phyloP scores from a whole-genome alignment of 2,329 filamentous ascomycete species.

The Calycina marina region DNA sequence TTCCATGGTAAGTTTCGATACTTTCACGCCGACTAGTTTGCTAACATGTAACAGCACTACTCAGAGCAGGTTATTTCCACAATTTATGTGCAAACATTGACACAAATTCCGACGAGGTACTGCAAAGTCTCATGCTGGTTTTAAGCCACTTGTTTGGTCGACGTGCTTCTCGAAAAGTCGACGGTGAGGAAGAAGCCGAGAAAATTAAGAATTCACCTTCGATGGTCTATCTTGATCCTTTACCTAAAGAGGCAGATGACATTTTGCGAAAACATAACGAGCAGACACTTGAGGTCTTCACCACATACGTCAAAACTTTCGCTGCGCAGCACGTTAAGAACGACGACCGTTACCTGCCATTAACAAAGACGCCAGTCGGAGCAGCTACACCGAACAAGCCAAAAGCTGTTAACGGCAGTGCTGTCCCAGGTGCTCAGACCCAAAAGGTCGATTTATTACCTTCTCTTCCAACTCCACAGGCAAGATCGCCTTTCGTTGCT shows the following conservation, averaged over 20 bases:
- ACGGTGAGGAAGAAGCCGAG: constrained; percentile 32
- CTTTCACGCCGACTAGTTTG: not conserved
- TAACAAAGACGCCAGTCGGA: constrained; percentile 17
- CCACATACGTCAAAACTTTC: constrained; percentile 54
- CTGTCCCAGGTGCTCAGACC: too few relatives aligned
- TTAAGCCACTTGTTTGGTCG: constrained; percentile 59
- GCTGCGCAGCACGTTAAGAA: constrained; percentile 40
- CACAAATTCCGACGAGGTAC: constrained; percentile 30
- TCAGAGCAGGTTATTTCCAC: constrained; percentile 58
- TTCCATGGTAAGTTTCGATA: constrained; percentile 39
- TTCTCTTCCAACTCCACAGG: constrained; percentile 26
- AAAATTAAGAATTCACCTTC: constrained; percentile 44
- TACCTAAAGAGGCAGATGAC: constrained; percentile 41
- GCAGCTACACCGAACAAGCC: constrained; percentile 4
- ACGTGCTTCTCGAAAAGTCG: constrained; percentile 32
- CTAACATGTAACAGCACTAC: constrained; percentile 30
- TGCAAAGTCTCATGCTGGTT: constrained; percentile 50
- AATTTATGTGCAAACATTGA: constrained; percentile 43
- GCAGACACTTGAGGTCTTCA: constrained; percentile 51
- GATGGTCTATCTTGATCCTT: constrained; percentile 45
- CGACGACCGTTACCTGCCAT: constrained; percentile 17
- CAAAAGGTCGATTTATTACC: constrained; percentile 15
- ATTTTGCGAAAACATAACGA: constrained; percentile 48
- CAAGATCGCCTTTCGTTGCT: constrained; percentile 56
- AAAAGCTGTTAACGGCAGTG: constrained; percentile 1